Percentiles rank a stretch among this genome's conserved stretches.
phyloP scores from a whole-genome alignment of 441 rosid species.

The Erodium moschatum region DNA sequence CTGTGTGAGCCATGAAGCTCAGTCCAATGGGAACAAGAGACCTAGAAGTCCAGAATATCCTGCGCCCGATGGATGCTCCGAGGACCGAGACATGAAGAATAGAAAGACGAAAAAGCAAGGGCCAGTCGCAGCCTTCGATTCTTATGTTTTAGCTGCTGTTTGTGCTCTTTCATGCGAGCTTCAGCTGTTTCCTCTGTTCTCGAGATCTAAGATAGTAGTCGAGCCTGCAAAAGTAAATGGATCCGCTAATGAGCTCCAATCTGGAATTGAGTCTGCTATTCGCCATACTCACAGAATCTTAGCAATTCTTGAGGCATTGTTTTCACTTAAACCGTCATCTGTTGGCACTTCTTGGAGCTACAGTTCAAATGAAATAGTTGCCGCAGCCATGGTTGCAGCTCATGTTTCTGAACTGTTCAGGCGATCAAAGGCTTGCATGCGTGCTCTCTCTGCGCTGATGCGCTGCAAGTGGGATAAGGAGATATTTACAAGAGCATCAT shows the following conservation, averaged over 20 bases:
- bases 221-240: too few species aligned
- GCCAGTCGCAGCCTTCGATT: constrained; percentile 96
- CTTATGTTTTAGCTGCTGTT: constrained; percentile 92
- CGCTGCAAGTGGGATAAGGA: constrained; percentile 92
- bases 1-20: constrained; percentile 97
- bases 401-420: constrained; percentile 91
- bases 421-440: constrained; percentile 87
- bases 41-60: constrained; percentile 44
- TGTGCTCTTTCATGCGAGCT: constrained; percentile 98
- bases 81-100: constrained; percentile 11
- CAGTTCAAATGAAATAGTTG: constrained; percentile 94
- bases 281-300: constrained; percentile 89
- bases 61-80: too few species aligned
- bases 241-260: constrained; percentile 34
- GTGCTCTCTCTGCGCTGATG: constrained; percentile 74
- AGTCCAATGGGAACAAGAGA: constrained; percentile 67
- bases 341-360: constrained; percentile 94
- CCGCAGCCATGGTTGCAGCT: constrained; percentile 99
- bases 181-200: constrained; percentile 72
- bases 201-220: constrained; percentile 25
- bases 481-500: constrained; percentile 73
- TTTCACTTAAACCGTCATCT: constrained; percentile 92
- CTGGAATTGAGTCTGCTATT: constrained; percentile 62
- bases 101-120: constrained; percentile 71
- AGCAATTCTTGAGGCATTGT: constrained; percentile 85